phyloP scores from a whole-genome alignment of 177 flowering plant species.

The Vitis hybrid region DNA sequence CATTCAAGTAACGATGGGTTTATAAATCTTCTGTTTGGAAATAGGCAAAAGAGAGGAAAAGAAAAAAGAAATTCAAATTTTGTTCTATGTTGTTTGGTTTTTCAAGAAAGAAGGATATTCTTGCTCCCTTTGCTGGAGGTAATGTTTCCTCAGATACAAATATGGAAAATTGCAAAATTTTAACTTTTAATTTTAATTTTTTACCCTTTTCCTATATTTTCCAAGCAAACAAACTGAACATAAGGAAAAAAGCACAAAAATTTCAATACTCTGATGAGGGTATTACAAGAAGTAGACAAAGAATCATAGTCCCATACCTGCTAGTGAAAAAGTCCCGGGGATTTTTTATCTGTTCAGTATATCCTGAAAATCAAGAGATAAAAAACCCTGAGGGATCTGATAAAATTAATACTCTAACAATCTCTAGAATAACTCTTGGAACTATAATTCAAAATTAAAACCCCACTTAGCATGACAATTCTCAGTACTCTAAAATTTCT shows the following conservation, averaged over 20 bases:
- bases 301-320: slow-evolving; percentile 36
- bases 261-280: not conserved
- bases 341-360: slow-evolving; percentile 58
- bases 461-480: too few relatives aligned
- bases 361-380: slow-evolving; percentile 42
- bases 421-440: too few relatives aligned
- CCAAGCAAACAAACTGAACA: not conserved
- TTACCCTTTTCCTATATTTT: not conserved
- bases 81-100: too few relatives aligned
- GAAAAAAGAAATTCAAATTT: too few relatives aligned
- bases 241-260: not conserved
- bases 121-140: too few relatives aligned
- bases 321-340: slow-evolving; percentile 77
- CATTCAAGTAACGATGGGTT: not conserved
- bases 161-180: too few relatives aligned
- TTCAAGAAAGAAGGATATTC: too few relatives aligned
- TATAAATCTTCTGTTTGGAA: not conserved
- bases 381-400: not conserved
- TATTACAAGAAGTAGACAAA: not conserved
- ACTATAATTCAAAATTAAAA: too few relatives aligned
- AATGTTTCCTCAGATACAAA: too few relatives aligned
- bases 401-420: not conserved
- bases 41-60: too few relatives aligned
- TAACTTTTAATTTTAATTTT: not conserved
- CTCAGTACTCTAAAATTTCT: too few relatives aligned